phyloP scores from a whole-genome alignment of 202 grass and related monocot species.

The Carex arenaria region DNA sequence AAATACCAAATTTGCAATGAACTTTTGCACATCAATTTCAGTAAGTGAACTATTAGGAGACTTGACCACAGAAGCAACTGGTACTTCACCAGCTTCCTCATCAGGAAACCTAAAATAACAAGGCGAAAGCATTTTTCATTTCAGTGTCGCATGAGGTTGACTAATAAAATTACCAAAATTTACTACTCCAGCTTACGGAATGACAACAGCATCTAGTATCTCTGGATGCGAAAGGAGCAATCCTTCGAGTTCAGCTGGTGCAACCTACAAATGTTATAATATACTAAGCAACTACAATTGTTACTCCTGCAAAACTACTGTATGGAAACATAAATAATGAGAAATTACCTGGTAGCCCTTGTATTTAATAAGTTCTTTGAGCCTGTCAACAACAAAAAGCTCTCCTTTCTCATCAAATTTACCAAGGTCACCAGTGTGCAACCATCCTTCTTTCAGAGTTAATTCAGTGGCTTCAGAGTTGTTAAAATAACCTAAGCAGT shows the following conservation, averaged over 20 bases:
- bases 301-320: background rate
- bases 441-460: constrained; percentile 81
- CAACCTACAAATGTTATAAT: constrained; percentile 47
- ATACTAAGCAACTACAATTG: background rate
- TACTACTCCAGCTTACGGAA: constrained; percentile 55
- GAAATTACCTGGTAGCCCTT: constrained; percentile 85
- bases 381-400: constrained; percentile 83
- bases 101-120: constrained; percentile 61
- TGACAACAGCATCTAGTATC: constrained; percentile 83
- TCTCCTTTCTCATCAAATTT: constrained; percentile 63
- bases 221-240: constrained; percentile 84
- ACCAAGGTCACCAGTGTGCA: constrained; percentile 92
- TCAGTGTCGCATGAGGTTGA: background rate
- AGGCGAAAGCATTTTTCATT: background rate
- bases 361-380: constrained; percentile 98
- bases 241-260: constrained; percentile 87
- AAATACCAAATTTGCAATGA: constrained; percentile 68
- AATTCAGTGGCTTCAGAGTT: constrained; percentile 81
- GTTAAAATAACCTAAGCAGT: constrained; percentile 70
- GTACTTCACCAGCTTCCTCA: constrained; percentile 90
- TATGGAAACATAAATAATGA: background rate
- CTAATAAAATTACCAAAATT: constrained; percentile 16
- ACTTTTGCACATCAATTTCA: constrained; percentile 66
- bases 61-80: constrained; percentile 70
- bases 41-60: constrained; percentile 66